Percentiles rank a stretch among this genome's conserved stretches.
phyloP scores from a whole-genome alignment of 2,329 filamentous ascomycete species.

The Emergomyces pasteurianus region DNA sequence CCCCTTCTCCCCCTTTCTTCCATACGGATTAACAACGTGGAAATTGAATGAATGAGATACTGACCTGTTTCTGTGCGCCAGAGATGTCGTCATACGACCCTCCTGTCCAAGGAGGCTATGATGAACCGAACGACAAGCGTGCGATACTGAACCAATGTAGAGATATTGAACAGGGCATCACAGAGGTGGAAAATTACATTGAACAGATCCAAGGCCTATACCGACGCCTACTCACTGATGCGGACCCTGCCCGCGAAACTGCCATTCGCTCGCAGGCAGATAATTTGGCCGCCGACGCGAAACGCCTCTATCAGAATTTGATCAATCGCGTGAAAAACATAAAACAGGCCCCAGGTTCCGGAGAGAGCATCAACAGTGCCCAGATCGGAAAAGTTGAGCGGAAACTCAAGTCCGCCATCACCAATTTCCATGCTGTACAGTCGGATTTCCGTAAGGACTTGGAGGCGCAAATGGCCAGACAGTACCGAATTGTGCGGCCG shows the following conservation, averaged over 20 bases:
- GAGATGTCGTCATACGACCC: slow-evolving; percentile 27
- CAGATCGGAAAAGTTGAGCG: slow-evolving; percentile 75
- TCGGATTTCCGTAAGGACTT: slow-evolving; percentile 67
- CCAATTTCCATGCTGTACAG: slow-evolving; percentile 70
- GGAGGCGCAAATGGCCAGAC: slow-evolving; percentile 72
- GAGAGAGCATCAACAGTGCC: slow-evolving; percentile 58
- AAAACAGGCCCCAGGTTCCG: slow-evolving; percentile 69
- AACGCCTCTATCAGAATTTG: slow-evolving; percentile 68
- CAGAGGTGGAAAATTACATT: slow-evolving; percentile 60
- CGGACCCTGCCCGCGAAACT: slow-evolving; percentile 57
- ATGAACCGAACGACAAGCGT: slow-evolving; percentile 47
- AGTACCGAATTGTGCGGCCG: slow-evolving; percentile 80
- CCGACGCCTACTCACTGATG: slow-evolving; percentile 59
- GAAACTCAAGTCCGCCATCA: slow-evolving; percentile 67
- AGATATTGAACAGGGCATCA: slow-evolving; percentile 65
- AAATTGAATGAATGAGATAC: not conserved
- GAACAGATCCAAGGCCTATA: slow-evolving; percentile 61
- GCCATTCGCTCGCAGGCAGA: slow-evolving; percentile 60
- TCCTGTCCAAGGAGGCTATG: slow-evolving; percentile 22
- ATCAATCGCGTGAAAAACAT: slow-evolving; percentile 68
- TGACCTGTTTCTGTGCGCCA: slow-evolving; percentile 14
- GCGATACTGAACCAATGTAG: slow-evolving; percentile 75
- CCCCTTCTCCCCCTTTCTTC: not conserved
- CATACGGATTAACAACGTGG: not conserved
- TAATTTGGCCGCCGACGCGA: slow-evolving; percentile 62